These are phyloP conservation scores for Fusarium tricinctum DNA, from an alignment of 2,329 filamentous ascomycete species.

Conservation along the genomic window DNA sequence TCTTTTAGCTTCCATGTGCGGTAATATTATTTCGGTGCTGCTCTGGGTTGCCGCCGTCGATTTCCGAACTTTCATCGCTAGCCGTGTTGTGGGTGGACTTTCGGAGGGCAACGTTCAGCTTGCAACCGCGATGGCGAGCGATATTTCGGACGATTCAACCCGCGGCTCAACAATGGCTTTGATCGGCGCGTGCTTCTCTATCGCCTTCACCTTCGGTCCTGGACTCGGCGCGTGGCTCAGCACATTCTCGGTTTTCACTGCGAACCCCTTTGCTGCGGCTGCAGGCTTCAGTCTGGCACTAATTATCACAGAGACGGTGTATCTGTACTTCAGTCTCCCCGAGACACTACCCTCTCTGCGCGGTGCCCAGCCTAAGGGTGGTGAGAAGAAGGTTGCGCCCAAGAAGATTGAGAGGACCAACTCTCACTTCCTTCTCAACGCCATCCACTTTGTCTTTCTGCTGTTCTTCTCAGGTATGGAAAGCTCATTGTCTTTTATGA, in stretches of 20 bases:
- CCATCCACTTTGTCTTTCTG: constrained; percentile 89
- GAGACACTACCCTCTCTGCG: constrained; percentile 82
- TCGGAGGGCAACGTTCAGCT: constrained; percentile 98
- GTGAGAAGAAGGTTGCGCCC: constrained; percentile 38
- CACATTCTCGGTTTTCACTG: constrained; percentile 80
- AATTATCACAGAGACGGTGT: constrained; percentile 88
- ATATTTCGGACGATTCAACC: constrained; percentile 88
- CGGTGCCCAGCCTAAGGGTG: constrained; percentile 48
- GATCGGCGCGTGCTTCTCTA: constrained; percentile 95
- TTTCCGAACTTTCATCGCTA: constrained; percentile 96
- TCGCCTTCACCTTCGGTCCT: constrained; percentile 97
- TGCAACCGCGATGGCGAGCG: constrained; percentile 94
- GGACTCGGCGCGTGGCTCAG: constrained; percentile 90
- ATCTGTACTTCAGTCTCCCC: constrained; percentile 86
- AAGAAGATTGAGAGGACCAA: constrained; percentile 74
- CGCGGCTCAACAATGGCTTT: constrained; percentile 95
- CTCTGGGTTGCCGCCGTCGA: constrained; percentile 95
- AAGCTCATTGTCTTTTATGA: constrained; percentile 97
- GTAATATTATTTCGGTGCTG: constrained; percentile 92
- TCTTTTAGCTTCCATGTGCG: constrained; percentile 89
- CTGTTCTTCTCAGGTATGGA: constrained; percentile 99
- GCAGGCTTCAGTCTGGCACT: constrained; percentile 88
- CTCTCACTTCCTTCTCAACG: constrained; percentile 84
- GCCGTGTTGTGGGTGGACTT: constrained; percentile 89
- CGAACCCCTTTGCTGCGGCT: constrained; percentile 94